These are phyloP conservation scores for Litsea cubeba DNA, from an alignment of 164 flowering plant species.

Conservation along the genomic window DNA sequence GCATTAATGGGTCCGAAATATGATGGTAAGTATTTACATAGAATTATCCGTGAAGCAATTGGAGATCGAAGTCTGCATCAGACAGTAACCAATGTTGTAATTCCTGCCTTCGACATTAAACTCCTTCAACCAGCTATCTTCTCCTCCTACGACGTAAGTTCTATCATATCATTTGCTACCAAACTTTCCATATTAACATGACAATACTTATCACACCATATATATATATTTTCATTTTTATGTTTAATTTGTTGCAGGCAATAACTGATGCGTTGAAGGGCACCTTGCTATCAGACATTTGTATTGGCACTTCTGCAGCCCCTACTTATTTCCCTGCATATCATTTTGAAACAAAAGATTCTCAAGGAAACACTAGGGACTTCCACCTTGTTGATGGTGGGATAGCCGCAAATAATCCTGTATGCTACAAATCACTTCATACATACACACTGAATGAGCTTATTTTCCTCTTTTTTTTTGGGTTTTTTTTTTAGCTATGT, in stretches of 20 bases:
- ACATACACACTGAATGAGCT: background rate
- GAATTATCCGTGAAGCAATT: background rate
- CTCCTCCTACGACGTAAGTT: constrained; percentile 11
- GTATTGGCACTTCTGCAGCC: constrained; percentile 17
- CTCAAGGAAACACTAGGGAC: constrained; percentile 4
- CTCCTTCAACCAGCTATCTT: constrained; percentile 12
- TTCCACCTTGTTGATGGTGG: constrained; percentile 17
- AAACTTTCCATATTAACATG: background rate
- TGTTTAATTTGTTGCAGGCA: background rate
- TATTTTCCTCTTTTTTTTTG: background rate
- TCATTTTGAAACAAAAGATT: constrained; percentile 13
- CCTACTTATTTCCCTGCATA: constrained; percentile 13
- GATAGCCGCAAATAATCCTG: constrained; percentile 15
- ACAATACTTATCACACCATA: background rate
- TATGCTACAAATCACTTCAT: background rate
- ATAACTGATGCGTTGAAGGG: constrained; percentile 3
- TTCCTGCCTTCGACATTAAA: constrained; percentile 9
- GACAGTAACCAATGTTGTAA: constrained; percentile 10
- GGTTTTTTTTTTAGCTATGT: too few species aligned
- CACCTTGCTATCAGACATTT: constrained; percentile 16
- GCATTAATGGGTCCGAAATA: constrained; percentile 15
- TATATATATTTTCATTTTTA: background rate
- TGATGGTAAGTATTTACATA: constrained; percentile 14
- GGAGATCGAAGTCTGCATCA: constrained; percentile 7
- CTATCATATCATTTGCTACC: background rate